A percentile compares a stretch with the other conserved stretches of the same genome.
Conservation (phyloP, 2,329 filamentous ascomycete genomes). For the Talaromyces sp. region DNA sequence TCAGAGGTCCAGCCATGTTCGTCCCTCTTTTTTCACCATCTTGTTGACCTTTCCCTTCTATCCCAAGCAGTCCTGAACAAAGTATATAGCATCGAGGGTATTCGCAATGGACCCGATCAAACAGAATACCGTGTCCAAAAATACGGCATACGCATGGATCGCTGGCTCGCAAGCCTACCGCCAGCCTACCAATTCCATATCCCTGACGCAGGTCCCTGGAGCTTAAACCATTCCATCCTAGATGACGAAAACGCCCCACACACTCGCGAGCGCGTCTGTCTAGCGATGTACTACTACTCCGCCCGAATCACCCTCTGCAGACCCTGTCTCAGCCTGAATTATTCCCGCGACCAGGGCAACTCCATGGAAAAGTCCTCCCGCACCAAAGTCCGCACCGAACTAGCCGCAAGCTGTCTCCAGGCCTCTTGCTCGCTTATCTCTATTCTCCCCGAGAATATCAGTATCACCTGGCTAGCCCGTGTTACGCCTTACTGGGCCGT, state of each 20-base stretch:
- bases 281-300: conserved; percentile 48
- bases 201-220: conserved; percentile 22
- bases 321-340: conserved; percentile 36
- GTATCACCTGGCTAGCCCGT: conserved; percentile 37
- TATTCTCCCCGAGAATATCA: conserved; percentile 40
- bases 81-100: conserved; percentile 43
- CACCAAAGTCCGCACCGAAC: conserved; percentile 19
- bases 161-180: conserved; percentile 40
- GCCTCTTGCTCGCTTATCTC: conserved; percentile 41
- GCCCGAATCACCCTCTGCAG: conserved; percentile 44
- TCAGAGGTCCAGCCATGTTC: conserved; percentile 29
- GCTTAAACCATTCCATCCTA: conserved; percentile 23
- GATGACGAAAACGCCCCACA: conserved; percentile 15
- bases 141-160: conserved; percentile 34
- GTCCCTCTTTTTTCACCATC: conserved; percentile 41
- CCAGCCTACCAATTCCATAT: conserved; percentile 37
- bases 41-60: conserved; percentile 41
- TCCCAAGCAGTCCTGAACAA: conserved; percentile 41
- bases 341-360: not conserved
- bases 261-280: conserved; percentile 35
- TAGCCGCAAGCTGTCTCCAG: conserved; percentile 42
- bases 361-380: not conserved
- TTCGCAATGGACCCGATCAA: conserved; percentile 32
- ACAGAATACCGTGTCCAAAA: conserved; percentile 38
- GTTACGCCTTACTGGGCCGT: conserved; percentile 47